phyloP scores from a whole-genome alignment of 306 rosid species.

The Medicago lupulina region DNA sequence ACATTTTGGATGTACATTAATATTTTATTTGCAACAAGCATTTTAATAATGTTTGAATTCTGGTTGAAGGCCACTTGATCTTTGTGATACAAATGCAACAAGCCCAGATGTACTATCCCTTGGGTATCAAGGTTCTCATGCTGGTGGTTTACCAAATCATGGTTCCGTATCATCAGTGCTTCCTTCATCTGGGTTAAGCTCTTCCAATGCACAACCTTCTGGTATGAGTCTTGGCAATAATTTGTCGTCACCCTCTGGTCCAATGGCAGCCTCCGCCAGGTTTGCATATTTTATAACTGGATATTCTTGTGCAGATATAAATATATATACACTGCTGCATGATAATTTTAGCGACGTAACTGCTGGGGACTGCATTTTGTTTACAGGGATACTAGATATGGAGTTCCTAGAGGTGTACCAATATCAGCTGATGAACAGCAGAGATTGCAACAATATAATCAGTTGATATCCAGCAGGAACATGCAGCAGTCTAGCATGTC shows the following conservation, averaged over 20 bases:
- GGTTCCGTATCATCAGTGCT: constrained; percentile 62
- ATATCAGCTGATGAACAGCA: constrained; percentile 93
- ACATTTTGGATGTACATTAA: constrained; percentile 16
- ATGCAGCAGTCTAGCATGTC: constrained; percentile 76
- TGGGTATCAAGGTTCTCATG: constrained; percentile 81
- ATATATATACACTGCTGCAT: neutral
- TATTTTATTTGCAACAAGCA: constrained; percentile 21
- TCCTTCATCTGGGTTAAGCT: constrained; percentile 73
- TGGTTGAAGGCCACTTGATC: constrained; percentile 94
- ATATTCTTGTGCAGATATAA: constrained; percentile 16
- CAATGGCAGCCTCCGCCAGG: constrained; percentile 67
- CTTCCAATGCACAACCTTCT: constrained; percentile 76
- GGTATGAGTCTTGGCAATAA: constrained; percentile 68
- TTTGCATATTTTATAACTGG: constrained; percentile 43
- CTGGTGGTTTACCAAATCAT: constrained; percentile 76
- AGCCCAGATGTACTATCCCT: constrained; percentile 64
- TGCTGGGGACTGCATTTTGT: neutral
- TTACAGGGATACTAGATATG: constrained; percentile 78
- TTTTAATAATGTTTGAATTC: constrained; percentile 43
- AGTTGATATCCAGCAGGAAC: constrained; percentile 73
- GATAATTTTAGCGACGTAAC: neutral
- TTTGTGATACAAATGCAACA: constrained; percentile 75
- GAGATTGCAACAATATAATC: constrained; percentile 84
- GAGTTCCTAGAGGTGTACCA: constrained; percentile 70
- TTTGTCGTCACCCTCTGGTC: constrained; percentile 69